These are phyloP conservation scores for Avena atlantica DNA, from an alignment of 176 grass and related monocot genomes.

Conservation along the genomic window DNA sequence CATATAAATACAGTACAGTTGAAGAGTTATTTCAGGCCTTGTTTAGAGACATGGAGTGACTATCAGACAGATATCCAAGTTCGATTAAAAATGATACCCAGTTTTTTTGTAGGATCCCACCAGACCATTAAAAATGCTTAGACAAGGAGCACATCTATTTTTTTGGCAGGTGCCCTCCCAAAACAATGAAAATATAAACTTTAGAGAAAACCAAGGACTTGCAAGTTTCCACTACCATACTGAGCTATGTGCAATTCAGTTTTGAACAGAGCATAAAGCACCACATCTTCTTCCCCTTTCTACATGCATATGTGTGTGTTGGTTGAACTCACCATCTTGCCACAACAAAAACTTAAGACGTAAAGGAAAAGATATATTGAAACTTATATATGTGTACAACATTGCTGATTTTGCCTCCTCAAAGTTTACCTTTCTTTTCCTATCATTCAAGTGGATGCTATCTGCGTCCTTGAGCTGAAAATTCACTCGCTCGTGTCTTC, in stretches of 20 bases:
- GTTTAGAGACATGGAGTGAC: background rate
- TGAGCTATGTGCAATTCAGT: constrained; percentile 32
- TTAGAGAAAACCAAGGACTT: constrained; percentile 15
- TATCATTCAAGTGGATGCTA: constrained; percentile 62
- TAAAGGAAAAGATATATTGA: constrained; percentile 49
- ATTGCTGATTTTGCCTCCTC: constrained; percentile 56
- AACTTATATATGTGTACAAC: constrained; percentile 44
- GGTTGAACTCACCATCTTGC: constrained; percentile 23
- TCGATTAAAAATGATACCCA: constrained; percentile 12
- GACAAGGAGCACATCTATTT: constrained; percentile 1
- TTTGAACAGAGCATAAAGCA: constrained; percentile 31
- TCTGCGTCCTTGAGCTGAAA: constrained; percentile 42
- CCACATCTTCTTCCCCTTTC: background rate
- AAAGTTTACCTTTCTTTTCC: constrained; percentile 88
- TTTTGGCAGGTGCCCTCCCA: background rate
- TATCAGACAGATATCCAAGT: constrained; percentile 2
- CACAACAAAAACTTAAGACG: constrained; percentile 23
- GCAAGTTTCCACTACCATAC: constrained; percentile 14
- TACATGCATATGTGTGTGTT: constrained; percentile 5
- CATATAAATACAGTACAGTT: background rate
- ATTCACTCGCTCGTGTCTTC: constrained; percentile 48
- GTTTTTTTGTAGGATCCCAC: constrained; percentile 1
- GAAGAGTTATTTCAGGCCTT: constrained; percentile 1
- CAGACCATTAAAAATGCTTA: constrained; percentile 30
- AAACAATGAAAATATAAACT: constrained; percentile 15